Conservation (phyloP, 2,329 filamentous ascomycete genomes). For the Trichoderma harzianum region DNA sequence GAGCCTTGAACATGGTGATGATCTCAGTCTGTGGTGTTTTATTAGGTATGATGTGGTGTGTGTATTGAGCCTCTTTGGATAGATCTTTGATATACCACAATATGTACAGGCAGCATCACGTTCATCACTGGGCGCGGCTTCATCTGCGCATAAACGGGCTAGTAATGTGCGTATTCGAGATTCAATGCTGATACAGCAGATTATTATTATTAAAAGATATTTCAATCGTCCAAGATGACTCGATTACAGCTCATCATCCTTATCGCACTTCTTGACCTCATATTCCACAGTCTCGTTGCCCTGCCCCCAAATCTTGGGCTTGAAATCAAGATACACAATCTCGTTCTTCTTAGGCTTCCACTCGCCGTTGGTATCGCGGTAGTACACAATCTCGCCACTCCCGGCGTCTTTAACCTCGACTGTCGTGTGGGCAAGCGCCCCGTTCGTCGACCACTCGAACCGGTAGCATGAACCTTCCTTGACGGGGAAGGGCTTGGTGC, state of each 20-base stretch:
- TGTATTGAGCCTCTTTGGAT: neutral
- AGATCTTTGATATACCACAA: neutral
- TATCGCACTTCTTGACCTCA: neutral
- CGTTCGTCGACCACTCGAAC: neutral
- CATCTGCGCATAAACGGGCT: neutral
- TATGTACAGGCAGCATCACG: neutral
- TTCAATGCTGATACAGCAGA: neutral
- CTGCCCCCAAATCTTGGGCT: constrained; percentile 9
- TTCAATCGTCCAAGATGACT: neutral
- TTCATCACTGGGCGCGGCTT: neutral
- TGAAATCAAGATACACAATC: constrained; percentile 1
- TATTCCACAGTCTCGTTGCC: constrained; percentile 10
- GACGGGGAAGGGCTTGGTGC: neutral
- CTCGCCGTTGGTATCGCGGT: neutral
- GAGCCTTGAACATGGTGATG: neutral
- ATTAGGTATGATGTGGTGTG: neutral
- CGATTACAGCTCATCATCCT: neutral
- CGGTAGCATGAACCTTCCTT: neutral
- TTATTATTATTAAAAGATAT: neutral
- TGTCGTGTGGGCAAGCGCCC: neutral
- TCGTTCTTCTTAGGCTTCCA: constrained; percentile 7
- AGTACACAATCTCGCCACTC: constrained; percentile 8
- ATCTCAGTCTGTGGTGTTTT: neutral
- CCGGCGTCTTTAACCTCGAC: neutral
- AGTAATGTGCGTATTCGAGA: neutral